Evolutionary conservation across 2,329 filamentous ascomycete genomes (phyloP).

Genomic region (Clonostachys solani): DNA sequence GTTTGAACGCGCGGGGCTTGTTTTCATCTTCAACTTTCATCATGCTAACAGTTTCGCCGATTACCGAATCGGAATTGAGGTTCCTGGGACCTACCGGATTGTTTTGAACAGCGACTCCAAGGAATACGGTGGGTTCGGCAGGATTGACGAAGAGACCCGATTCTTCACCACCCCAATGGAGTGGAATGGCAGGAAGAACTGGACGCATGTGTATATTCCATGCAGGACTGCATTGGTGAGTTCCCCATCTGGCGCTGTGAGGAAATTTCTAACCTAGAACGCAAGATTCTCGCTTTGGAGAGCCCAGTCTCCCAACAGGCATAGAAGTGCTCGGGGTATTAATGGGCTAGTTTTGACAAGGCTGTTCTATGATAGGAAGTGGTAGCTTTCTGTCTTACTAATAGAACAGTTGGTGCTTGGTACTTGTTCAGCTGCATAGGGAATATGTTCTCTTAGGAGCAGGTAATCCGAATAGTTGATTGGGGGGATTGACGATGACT

Average conservation of each 20-base stretch:
- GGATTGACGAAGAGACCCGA: conserved; percentile 73
- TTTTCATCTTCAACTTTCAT: conserved; percentile 98
- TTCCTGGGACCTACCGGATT: conserved; percentile 79
- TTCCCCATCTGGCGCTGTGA: conserved; percentile 5
- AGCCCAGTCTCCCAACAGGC: neutral
- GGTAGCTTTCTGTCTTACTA: too few relatives aligned
- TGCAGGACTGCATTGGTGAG: conserved; percentile 77
- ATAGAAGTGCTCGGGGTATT: too few relatives aligned
- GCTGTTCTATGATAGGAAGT: too few relatives aligned
- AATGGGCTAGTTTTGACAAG: too few relatives aligned
- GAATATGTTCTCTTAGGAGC: too few relatives aligned
- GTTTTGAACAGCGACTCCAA: conserved; percentile 78
- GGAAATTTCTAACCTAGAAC: conserved; percentile 3
- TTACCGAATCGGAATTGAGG: conserved; percentile 86
- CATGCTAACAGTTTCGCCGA: conserved; percentile 80
- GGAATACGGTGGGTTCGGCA: conserved; percentile 73
- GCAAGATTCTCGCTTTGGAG: neutral
- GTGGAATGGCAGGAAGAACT: conserved; percentile 90
- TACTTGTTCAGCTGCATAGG: too few relatives aligned
- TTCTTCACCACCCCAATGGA: conserved; percentile 90
- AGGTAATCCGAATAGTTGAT: too few relatives aligned
- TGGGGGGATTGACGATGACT: too few relatives aligned
- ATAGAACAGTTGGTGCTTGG: too few relatives aligned
- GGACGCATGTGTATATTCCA: conserved; percentile 87
- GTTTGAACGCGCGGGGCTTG: conserved; percentile 84